Conservation (phyloP, 768 basidiomycete species). For the Astraeus odoratus region DNA sequence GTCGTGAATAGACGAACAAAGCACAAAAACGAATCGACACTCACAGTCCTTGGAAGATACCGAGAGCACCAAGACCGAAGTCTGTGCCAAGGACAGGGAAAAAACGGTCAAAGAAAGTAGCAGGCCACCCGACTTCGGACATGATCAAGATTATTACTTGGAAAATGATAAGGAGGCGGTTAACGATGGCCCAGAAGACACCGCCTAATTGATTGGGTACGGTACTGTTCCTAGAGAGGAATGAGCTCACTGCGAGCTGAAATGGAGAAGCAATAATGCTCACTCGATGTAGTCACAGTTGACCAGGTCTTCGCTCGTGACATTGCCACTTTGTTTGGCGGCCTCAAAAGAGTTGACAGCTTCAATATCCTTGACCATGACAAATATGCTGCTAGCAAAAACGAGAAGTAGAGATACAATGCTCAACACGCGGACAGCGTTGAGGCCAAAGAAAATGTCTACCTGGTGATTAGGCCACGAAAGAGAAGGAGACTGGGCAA, state of each 20-base stretch:
- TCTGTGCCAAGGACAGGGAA: slow-evolving; percentile 81
- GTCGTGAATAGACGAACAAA: slow-evolving; percentile 5
- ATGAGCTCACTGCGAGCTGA: slow-evolving; percentile 14
- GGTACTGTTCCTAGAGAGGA: slow-evolving; percentile 49
- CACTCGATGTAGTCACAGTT: slow-evolving; percentile 78
- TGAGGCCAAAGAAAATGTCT: slow-evolving; percentile 73
- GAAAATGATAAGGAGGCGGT: slow-evolving; percentile 81
- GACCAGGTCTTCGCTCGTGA: slow-evolving; percentile 26
- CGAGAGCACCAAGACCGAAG: slow-evolving; percentile 84
- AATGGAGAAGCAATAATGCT: slow-evolving; percentile 19
- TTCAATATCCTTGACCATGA: slow-evolving; percentile 64
- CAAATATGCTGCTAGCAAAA: slow-evolving; percentile 72
- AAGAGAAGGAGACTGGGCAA: not conserved
- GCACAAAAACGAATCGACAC: slow-evolving; percentile 21
- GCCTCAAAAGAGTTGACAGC: slow-evolving; percentile 64
- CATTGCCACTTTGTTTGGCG: slow-evolving; percentile 27
- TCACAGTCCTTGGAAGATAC: slow-evolving; percentile 80
- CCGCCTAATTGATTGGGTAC: slow-evolving; percentile 91
- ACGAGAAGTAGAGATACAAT: slow-evolving; percentile 75
- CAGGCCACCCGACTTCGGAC: slow-evolving; percentile 80
- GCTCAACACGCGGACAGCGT: slow-evolving; percentile 69
- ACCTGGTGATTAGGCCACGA: slow-evolving; percentile 2
- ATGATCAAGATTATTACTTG: slow-evolving; percentile 75
- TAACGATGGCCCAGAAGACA: slow-evolving; percentile 86
- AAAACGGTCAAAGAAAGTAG: slow-evolving; percentile 70